Conservation (phyloP, 345 rosid species). For the Raphanus raphanistrum region DNA sequence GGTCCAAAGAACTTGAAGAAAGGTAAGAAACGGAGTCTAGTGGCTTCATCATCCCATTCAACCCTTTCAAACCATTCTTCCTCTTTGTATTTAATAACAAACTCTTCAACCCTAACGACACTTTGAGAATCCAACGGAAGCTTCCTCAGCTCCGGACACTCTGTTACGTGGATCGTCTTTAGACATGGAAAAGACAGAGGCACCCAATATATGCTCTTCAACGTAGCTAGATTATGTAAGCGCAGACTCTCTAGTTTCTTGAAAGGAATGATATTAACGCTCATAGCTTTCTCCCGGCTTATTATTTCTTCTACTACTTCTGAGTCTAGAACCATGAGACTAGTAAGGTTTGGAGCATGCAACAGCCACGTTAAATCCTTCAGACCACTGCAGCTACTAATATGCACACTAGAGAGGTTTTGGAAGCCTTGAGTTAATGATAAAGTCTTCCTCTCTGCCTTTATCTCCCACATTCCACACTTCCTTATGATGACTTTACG, state of each 20-base stretch:
- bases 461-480: constrained; percentile 12
- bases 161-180: neutral
- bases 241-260: neutral
- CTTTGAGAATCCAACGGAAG: neutral
- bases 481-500: neutral
- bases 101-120: neutral
- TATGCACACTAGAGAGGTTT: neutral
- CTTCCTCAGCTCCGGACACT: neutral
- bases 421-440: neutral
- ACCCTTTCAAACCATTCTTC: constrained; percentile 1
- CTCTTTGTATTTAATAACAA: neutral
- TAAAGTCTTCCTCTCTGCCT: neutral
- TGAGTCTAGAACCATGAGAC: too few relatives aligned
- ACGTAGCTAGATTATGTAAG: neutral
- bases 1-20: constrained; percentile 5
- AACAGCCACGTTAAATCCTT: too few relatives aligned
- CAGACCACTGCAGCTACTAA: too few relatives aligned
- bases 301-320: too few relatives aligned
- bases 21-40: constrained; percentile 7
- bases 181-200: neutral
- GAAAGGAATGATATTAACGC: neutral
- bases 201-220: neutral
- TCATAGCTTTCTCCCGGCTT: neutral
- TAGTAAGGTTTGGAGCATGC: too few relatives aligned
- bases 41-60: constrained; percentile 23